A percentile compares a stretch with the other conserved stretches of the same genome.
phyloP scores from a whole-genome alignment of 129 eudicot species.

The Pseudognaphalium luteoalbum region DNA sequence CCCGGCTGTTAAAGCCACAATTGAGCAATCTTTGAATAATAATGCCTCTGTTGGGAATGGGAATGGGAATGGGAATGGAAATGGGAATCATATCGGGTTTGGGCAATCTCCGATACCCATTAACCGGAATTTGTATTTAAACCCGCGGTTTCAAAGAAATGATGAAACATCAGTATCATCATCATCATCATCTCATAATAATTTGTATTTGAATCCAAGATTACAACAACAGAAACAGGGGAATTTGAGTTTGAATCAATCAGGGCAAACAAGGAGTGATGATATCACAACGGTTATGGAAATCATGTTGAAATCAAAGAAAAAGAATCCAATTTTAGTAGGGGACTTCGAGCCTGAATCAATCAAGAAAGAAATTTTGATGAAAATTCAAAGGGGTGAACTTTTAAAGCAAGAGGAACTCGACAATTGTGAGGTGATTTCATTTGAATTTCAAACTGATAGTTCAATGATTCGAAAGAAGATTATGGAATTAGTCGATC shows the following conservation, averaged over 20 bases:
- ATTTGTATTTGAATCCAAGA: constrained; percentile 55
- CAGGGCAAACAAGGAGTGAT: constrained; percentile 48
- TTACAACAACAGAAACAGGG: constrained; percentile 42
- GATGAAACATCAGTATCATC: constrained; percentile 18
- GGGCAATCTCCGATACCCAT: constrained; percentile 13
- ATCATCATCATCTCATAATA: constrained; percentile 16
- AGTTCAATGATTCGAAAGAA: constrained; percentile 34
- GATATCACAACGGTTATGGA: constrained; percentile 57
- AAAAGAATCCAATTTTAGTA: constrained; percentile 72
- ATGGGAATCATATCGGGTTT: not conserved
- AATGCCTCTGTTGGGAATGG: not conserved
- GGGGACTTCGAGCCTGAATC: constrained; percentile 62
- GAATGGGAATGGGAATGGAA: no score
- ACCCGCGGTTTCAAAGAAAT: constrained; percentile 27
- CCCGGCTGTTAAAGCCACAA: constrained; percentile 88
- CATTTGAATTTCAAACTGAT: constrained; percentile 27
- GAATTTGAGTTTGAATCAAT: constrained; percentile 18
- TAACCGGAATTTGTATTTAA: constrained; percentile 40
- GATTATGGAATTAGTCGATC: constrained; percentile 47
- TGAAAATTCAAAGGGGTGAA: constrained; percentile 56
- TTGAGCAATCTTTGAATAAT: constrained; percentile 59
- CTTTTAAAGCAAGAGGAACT: constrained; percentile 29
- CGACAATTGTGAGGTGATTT: constrained; percentile 43
- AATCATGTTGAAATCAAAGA: constrained; percentile 52
- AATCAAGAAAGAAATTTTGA: constrained; percentile 51